Conservation (phyloP, 768 basidiomycete genomes). For the Calocera viscosa region DNA sequence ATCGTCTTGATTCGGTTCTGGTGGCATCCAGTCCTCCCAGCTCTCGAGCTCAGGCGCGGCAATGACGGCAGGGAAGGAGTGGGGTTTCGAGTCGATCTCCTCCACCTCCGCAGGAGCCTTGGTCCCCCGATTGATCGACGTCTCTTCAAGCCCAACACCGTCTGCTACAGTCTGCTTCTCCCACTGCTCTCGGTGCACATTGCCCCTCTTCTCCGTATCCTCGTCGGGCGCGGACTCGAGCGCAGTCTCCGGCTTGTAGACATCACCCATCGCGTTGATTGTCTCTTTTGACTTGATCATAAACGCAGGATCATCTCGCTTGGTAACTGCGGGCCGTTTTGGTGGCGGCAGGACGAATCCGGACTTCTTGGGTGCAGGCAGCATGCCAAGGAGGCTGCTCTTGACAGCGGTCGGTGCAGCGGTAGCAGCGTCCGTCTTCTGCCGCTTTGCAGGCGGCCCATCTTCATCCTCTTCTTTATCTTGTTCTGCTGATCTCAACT, state of each 20-base stretch:
- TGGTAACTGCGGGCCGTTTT: not conserved
- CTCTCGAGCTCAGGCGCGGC: not conserved
- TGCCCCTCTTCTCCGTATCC: not conserved
- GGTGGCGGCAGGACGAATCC: not conserved
- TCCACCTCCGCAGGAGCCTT: not conserved
- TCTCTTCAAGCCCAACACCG: not conserved
- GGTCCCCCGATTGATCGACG: not conserved
- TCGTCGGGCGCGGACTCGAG: not conserved
- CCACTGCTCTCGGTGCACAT: not conserved
- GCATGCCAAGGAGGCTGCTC: conserved; percentile 3
- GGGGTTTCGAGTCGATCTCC: not conserved
- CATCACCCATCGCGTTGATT: not conserved
- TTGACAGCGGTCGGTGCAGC: not conserved
- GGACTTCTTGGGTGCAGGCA: not conserved
- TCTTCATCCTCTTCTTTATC: not conserved
- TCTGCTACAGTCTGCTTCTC: not conserved
- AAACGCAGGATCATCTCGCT: not conserved
- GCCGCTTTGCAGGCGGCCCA: not conserved
- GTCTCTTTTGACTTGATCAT: not conserved
- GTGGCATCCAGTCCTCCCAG: conserved; percentile 47
- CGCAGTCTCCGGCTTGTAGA: not conserved
- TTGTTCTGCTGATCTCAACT: not conserved
- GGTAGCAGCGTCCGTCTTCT: not conserved
- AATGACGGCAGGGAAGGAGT: not conserved
- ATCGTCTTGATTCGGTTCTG: conserved; percentile 60